These are phyloP conservation scores for Fusarium nematophilum DNA, from an alignment of 2,329 filamentous ascomycete genomes.

Conservation along the genomic window DNA sequence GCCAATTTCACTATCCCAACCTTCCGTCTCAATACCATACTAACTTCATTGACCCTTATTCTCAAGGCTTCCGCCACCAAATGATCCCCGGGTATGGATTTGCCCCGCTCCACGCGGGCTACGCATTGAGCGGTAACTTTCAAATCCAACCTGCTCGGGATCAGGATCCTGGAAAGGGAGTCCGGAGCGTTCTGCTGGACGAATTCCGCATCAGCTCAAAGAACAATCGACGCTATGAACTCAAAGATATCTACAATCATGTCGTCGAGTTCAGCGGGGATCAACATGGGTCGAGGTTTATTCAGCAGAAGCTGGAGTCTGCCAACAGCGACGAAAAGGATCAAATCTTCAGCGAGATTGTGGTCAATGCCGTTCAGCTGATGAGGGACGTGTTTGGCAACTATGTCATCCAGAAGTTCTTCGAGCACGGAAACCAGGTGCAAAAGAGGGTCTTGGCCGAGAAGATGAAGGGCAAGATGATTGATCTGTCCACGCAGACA, in stretches of 20 bases:
- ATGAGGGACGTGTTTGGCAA: conserved; percentile 99
- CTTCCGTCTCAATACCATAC: conserved; percentile 50
- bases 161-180: conserved; percentile 67
- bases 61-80: conserved; percentile 49
- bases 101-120: conserved; percentile 48
- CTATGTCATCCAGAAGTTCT: conserved; percentile 98
- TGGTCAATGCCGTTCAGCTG: conserved; percentile 83
- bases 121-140: conserved; percentile 44
- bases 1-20: conserved; percentile 44
- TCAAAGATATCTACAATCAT: conserved; percentile 89
- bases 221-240: conserved; percentile 77
- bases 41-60: conserved; percentile 53
- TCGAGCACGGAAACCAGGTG: conserved; percentile 92
- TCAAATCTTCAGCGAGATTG: conserved; percentile 87
- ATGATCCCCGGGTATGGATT: conserved; percentile 50
- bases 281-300: conserved; percentile 94
- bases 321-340: conserved; percentile 98
- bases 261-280: conserved; percentile 96
- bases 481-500: conserved; percentile 84
- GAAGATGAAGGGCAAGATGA: conserved; percentile 88
- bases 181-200: conserved; percentile 79
- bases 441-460: conserved; percentile 90
- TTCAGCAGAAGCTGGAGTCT: conserved; percentile 90
- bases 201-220: conserved; percentile 84
- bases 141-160: conserved; percentile 59